phyloP scores from a whole-genome alignment of 2,329 filamentous ascomycete species.

The Didymella pinodella region DNA sequence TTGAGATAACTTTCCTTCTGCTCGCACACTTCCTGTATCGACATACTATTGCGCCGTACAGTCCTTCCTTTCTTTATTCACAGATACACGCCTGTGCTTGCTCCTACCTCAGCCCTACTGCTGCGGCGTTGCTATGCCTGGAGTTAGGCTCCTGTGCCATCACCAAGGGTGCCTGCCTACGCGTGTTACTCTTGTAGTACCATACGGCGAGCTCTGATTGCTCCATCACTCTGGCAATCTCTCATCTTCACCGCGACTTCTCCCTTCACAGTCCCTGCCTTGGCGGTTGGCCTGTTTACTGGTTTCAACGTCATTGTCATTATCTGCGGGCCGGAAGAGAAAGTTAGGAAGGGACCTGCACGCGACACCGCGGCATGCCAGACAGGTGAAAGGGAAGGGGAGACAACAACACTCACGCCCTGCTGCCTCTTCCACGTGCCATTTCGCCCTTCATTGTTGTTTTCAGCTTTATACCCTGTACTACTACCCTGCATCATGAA shows the following conservation, averaged over 20 bases:
- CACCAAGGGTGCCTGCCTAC: slow-evolving; percentile 17
- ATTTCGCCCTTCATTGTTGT: slow-evolving; percentile 8
- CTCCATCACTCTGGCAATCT: slow-evolving; percentile 9
- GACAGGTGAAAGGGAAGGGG: slow-evolving; percentile 13
- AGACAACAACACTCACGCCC: slow-evolving; percentile 6
- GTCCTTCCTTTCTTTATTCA: neutral
- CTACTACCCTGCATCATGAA: slow-evolving; percentile 29
- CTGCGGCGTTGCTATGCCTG: slow-evolving; percentile 39
- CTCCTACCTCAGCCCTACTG: slow-evolving; percentile 40
- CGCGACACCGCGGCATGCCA: slow-evolving; percentile 17
- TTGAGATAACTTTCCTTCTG: slow-evolving; percentile 19
- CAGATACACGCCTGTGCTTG: slow-evolving; percentile 4
- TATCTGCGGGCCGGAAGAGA: slow-evolving; percentile 5
- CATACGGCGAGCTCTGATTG: slow-evolving; percentile 32
- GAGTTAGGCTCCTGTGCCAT: slow-evolving; percentile 28
- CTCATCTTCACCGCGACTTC: slow-evolving; percentile 21
- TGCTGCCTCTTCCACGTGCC: slow-evolving; percentile 13
- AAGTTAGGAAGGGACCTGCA: slow-evolving; percentile 9
- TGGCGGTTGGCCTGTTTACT: slow-evolving; percentile 12
- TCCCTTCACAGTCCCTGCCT: slow-evolving; percentile 18
- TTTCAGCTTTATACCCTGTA: slow-evolving; percentile 42
- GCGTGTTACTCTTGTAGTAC: slow-evolving; percentile 47
- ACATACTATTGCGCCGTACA: slow-evolving; percentile 11
- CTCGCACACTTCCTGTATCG: slow-evolving; percentile 8
- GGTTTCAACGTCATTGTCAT: slow-evolving; percentile 12